Evolutionary conservation across 129 eudicot genomes (phyloP), one percentile per base, ranked within the genome.

Genomic region (Chrysanthemum seticuspe): DNA sequence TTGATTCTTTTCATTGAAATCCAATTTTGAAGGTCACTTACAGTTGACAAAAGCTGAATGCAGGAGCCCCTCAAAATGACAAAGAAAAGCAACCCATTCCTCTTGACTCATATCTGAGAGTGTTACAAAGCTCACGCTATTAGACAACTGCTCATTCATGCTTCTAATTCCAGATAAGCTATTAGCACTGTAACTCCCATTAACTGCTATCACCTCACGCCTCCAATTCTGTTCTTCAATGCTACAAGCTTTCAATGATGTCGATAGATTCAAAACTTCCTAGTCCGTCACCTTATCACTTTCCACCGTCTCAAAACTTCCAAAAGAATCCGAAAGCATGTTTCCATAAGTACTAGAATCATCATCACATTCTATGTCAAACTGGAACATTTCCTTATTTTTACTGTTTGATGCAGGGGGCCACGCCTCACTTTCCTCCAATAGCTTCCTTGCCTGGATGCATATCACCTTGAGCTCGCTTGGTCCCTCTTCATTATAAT

Each of bases 381-480:
- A 80, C 45, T 62, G 83, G 58, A 72, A 67, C 14, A 67, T 62
- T 13, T 83, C 82, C 74, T 49, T 72, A 23, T 67, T 62, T 21
- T 45, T 49, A 15, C 57, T 56, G 15, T 50, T 61, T 3, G 72
- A 29, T 23, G 58, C 73, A 72, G 61, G 77, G 62, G 67, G 19
- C 76, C 72, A 40, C 2, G 47, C 56, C 49, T 80, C 74, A 49
- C 52, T 67, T 66, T 60, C 68, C 40, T 55, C 56, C 62, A 76
- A 44, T 65, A 69, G 49, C 50, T 65, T 68, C 31, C 55, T 73
- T 60, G 82, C 85, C 58, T 84, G 62, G 15, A 80, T 68, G 78
- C 83, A 70, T 54, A 84, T 72, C n/a, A 55, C 14, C 75, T 84
- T 79, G 6, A 84, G 73, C 75, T 73, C 80, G 13, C 88, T 84